Conservation (phyloP, 495 filamentous ascomycete species). For the Cenococcum geophilum region DNA sequence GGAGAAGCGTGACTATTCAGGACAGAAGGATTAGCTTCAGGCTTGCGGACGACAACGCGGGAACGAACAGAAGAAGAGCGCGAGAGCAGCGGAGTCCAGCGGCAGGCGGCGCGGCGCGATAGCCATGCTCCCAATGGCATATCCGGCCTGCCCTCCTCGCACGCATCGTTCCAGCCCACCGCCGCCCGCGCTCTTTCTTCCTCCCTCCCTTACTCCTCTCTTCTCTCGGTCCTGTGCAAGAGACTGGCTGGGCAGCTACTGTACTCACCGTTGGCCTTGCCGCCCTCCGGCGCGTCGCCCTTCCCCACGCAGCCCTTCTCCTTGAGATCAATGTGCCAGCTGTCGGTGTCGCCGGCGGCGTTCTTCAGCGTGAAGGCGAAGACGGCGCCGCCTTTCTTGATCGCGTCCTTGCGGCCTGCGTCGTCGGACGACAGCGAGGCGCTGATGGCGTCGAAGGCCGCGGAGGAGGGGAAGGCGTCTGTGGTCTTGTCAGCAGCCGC, state of each 20-base stretch:
- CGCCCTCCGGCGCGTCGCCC: slow-evolving; percentile 58
- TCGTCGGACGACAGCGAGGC: slow-evolving; percentile 60
- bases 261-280: slow-evolving; percentile 75
- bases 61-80: too few relatives aligned
- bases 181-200: too few relatives aligned
- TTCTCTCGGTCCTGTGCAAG: too few relatives aligned
- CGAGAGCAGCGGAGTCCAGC: too few relatives aligned
- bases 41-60: too few relatives aligned
- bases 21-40: background rate
- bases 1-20: slow-evolving; percentile 65
- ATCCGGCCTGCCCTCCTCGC: too few relatives aligned
- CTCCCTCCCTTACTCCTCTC: too few relatives aligned
- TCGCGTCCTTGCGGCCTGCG: slow-evolving; percentile 74
- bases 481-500: slow-evolving; percentile 9
- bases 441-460: slow-evolving; percentile 85
- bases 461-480: slow-evolving; percentile 88
- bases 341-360: slow-evolving; percentile 63
- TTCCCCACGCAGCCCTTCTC: slow-evolving; percentile 75
- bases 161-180: too few relatives aligned
- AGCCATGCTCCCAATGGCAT: too few relatives aligned
- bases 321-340: slow-evolving; percentile 96
- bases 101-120: too few relatives aligned
- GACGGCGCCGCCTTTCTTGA: slow-evolving; percentile 79
- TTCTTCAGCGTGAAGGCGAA: slow-evolving; percentile 94
- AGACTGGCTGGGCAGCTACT: too few relatives aligned